Conservation (phyloP, 148 eudicot species). For the Persicaria maculosa region DNA sequence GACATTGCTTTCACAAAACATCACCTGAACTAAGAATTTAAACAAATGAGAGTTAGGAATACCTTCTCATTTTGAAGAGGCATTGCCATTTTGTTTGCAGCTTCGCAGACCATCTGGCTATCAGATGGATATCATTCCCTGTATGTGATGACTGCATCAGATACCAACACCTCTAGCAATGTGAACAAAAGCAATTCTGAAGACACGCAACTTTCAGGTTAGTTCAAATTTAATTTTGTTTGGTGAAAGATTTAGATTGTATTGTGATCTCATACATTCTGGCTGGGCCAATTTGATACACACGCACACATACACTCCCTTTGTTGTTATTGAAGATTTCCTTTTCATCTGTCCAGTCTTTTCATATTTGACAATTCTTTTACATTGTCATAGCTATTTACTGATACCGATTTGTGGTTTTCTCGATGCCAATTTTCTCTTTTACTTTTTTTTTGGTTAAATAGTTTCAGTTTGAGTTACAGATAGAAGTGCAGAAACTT, state of each 20-base stretch:
- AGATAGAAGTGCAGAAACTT: neutral
- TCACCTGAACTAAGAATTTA: neutral
- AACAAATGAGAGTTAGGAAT: neutral
- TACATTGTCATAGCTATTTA: neutral
- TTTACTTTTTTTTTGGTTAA: neutral
- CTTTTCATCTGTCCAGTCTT: neutral
- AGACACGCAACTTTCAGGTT: constrained; percentile 55
- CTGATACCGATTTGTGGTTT: neutral
- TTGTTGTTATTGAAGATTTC: neutral
- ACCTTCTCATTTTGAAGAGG: neutral
- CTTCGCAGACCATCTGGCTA: constrained; percentile 57
- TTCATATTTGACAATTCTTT: neutral
- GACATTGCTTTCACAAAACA: neutral
- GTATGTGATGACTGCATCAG: constrained; percentile 42
- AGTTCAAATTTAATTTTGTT: constrained; percentile 12
- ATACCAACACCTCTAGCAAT: constrained; percentile 29
- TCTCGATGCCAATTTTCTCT: neutral
- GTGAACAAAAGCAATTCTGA: constrained; percentile 32
- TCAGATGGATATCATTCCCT: constrained; percentile 68
- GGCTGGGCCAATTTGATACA: neutral
- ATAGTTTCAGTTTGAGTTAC: neutral
- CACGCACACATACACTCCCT: neutral
- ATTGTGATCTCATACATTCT: neutral
- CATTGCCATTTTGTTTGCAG: constrained; percentile 31
- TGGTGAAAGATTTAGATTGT: neutral